Evolutionary conservation across 129 eudicot species (phyloP).

Genomic region (Ambrosia trifida): DNA sequence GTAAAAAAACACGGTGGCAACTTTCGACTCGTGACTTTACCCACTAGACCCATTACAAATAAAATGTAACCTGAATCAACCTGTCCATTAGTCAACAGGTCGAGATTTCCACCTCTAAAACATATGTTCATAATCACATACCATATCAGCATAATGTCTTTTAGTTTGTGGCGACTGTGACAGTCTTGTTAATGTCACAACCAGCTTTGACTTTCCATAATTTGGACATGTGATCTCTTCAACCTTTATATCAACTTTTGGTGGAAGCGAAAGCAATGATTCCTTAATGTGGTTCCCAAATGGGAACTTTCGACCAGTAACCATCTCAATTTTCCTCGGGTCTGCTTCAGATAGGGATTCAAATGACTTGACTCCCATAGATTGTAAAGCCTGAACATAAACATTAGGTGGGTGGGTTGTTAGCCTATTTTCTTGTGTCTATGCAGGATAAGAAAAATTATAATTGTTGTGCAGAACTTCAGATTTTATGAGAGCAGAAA

Average conservation of each 20-base stretch:
- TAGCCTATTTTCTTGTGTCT: conserved; percentile 1
- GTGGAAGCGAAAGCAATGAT: conserved; percentile 79
- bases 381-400: conserved; percentile 72
- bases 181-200: conserved; percentile 77
- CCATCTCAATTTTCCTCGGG: conserved; percentile 94
- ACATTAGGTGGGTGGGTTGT: conserved; percentile 27
- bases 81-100: neutral
- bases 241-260: conserved; percentile 79
- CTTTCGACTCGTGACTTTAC: neutral
- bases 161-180: conserved; percentile 56
- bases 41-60: neutral
- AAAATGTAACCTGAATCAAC: neutral
- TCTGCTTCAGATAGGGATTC: conserved; percentile 88
- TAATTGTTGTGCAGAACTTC: conserved; percentile 7
- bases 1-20: neutral
- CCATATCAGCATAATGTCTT: conserved; percentile 94
- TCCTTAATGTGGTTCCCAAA: conserved; percentile 97
- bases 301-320: conserved; percentile 90
- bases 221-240: conserved; percentile 64
- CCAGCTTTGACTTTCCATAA: conserved; percentile 78
- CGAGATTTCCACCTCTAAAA: neutral
- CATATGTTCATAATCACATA: conserved; percentile 30
- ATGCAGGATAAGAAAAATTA: neutral
- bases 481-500: conserved; percentile 16
- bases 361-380: conserved; percentile 93